Evolutionary conservation across 2,329 filamentous ascomycete genomes (phyloP), one percentile per base, ranked within the genome.

Genomic region (Neofusicoccum kwambonambiense): DNA sequence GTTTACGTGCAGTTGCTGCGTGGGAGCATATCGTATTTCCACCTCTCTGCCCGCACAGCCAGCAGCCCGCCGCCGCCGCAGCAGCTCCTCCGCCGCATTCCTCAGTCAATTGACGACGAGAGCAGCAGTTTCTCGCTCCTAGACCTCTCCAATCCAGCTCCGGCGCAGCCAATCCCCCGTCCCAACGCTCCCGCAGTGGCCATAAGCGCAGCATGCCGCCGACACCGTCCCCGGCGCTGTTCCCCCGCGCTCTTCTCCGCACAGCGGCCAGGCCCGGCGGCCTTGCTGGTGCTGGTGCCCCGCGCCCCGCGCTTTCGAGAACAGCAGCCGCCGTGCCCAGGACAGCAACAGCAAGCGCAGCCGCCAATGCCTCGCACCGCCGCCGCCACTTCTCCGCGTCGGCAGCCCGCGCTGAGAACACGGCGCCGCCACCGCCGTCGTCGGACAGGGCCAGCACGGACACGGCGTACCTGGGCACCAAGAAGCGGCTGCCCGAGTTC

Each of bases 401-500:
- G n/a, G 44, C 62, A 27, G 27, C 34, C 7, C 22, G 27, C 62
- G 62, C 35, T 13, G 22, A 42, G 13, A 47, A 42, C 11, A 15
- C 12, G 17, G 34, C 44, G 35, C 51, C 51, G 13, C 17, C 62
- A 34, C 42, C 54, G 22, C 45, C 63, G 13, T 35, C 51, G 22
- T 54, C 47, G 3, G 63, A 65, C 27, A 27, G 22, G 8, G 22
- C 54, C 37, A 37, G 47, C 54, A 60, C 35, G 31, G 54, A 34
- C 6, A 60, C 63, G 6, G 63, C 63, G 4, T 61, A 51, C 52
- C 54, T 65, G 44, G 68, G 68, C 8, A 70, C 67, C 11, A 34
- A 57, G 31, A 70, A 69, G 60, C 66, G 68, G 47, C 78, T 93
- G 58, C 88, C 90, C 50, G 92, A 95, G 73, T 95, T 95, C 81